Base-by-base conservation (phyloP, 2,329 filamentous ascomycete species). In the Hypocrella siamensis region DNA sequence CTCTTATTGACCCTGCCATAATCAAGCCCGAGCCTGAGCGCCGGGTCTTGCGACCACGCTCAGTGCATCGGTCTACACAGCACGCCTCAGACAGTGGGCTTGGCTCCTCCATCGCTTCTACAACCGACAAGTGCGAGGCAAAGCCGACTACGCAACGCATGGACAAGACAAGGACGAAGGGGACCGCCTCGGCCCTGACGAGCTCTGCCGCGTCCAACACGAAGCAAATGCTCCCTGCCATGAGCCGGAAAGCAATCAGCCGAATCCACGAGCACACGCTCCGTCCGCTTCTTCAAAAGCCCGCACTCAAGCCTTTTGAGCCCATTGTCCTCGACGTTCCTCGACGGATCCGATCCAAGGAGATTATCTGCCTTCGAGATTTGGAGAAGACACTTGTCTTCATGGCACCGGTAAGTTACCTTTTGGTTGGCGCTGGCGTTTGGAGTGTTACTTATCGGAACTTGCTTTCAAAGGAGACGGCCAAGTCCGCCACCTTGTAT, bases 331-430 rank as follows among this genome's bases (percentile, higher is more conserved):
- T 79, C 43, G 78, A 82, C 53, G 75, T 85, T 41, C 83, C 83
- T 30, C 67, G 70, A 53, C 79, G 79, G 48, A 90, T 93, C 51
- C 72, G 74, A 48, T 72, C 76, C 49, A 86, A 84, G 56, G 75
- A 90, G 46, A 90, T 96, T 48, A 75, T 81, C 52, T 93, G 81
- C 60, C 72, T 96, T 34, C 76, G 88, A 54, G 88, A 96, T 57
- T 69, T 96, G 31, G 88, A 96, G 58, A 93, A 93, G 70, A 88
- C 79, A 8, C 64, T 96, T 38, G 73, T 94, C 48, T 85, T 86
- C 57, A 74, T 86, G 54, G 84, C 86, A 62, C 83, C 83, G 54
- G 88, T 94, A 79, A 92, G 86, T 92, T 56, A 65, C 51, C 51
- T 63, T 58, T 58, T 60, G 56, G 61, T 53, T 57, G 62, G 64